Conservation (phyloP, 352 stramenopile species). For the Saprolegnia parasitica region DNA sequence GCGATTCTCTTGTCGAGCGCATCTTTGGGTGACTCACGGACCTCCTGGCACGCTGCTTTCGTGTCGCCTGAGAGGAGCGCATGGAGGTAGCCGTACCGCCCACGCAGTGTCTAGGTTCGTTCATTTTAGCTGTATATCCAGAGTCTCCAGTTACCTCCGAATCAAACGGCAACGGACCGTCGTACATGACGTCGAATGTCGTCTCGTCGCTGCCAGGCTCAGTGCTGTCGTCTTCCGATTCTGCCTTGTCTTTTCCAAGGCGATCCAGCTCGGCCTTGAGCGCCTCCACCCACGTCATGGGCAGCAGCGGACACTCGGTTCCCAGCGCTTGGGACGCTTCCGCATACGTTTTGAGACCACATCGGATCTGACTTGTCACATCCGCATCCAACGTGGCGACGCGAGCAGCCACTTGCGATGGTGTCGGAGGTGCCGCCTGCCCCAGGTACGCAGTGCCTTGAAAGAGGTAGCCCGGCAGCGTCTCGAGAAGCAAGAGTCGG, state of each 20-base stretch:
- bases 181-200: no score
- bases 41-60: neutral
- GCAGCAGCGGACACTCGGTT: conserved; percentile 9
- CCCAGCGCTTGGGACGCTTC: neutral
- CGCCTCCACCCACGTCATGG: neutral
- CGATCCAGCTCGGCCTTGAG: no score
- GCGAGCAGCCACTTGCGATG: neutral
- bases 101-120: neutral
- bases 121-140: no score
- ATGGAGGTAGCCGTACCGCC: neutral
- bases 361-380: neutral
- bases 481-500: conserved; percentile 4
- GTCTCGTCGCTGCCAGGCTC: no score
- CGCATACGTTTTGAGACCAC: neutral
- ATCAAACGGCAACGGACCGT: no score
- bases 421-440: neutral
- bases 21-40: neutral
- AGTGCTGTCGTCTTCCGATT: no score
- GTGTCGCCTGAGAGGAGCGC: neutral
- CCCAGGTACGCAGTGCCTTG: neutral
- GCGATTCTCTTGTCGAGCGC: neutral
- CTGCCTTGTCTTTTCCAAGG: no score
- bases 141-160: no score
- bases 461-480: conserved; percentile 6
- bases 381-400: neutral